Base-by-base conservation (phyloP, 352 stramenopile species). In the Globisporangium radiosum region DNA sequence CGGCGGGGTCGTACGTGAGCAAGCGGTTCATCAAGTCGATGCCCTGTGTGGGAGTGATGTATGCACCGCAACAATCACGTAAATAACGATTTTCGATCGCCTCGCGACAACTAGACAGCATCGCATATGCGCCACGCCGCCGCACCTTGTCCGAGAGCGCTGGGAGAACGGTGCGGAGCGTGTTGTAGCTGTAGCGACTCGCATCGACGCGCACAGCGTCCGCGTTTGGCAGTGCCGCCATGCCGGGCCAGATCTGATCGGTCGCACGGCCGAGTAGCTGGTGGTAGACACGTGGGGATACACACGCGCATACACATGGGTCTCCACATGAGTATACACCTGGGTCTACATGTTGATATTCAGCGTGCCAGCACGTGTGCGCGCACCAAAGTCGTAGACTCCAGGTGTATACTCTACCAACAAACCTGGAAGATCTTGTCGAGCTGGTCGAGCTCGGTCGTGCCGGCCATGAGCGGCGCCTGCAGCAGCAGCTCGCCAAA, bases 391-490 rank as follows among this genome's bases (percentile, higher is more conserved):
- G 25, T 3, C 25, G 25, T 33, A 33, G 25, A 33, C 25, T 33
- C 25, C 25, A 33, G 25, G 25, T 33, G 25, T 33, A 3, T 3
- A 33, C 25, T 33, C 25, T 3, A 33, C 25, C 25, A 33, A 33
- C 25, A 33, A 15, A 83, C 71, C 56, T 75, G 69, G 55, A 90
- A 93, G 50, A 96, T 95, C 37, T 75, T 63, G 15, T 81, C 56
- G 17, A 94, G 57, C 56, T 95, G 84, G 40, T 88, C 71, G 19
- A 73, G 53, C 19, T 91, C 90, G 14, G 64, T 90, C 54, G 74
- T 80, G 48, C 72, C 87, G 3, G 74, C 71, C 44, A 91, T 77
- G 2, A 90, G 57, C 5, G 81, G 81, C 56, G 78, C 71, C 33
- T 75, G 68, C 8, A 86, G 64, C 57, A 88, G 36, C 9, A 88